Evolutionary conservation across 225 moss, liverwort and hornwort species (phyloP).

Genomic region (Antitrichia curtipendula): DNA sequence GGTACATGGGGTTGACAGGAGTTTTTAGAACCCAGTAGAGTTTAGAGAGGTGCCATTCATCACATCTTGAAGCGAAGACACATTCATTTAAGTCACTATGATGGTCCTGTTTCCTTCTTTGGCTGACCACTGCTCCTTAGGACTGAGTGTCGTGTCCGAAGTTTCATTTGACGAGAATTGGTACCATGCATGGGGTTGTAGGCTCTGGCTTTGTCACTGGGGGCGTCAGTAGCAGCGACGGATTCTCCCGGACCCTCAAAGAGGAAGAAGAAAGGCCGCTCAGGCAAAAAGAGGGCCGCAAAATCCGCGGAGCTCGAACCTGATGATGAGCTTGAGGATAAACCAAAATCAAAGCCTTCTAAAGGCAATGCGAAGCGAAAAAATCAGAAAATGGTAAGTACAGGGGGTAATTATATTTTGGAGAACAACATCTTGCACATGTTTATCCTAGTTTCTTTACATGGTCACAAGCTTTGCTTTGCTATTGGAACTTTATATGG

Average conservation of each 20-base stretch:
- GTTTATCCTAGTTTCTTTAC: neutral
- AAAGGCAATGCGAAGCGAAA: slow-evolving; percentile 15
- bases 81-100: neutral
- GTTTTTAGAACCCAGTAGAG: neutral
- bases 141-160: neutral
- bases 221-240: neutral
- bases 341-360: neutral
- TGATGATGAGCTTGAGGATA: slow-evolving; percentile 6
- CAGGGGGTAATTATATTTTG: neutral
- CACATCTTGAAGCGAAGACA: neutral
- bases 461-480: neutral
- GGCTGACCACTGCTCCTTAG: neutral
- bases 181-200: neutral
- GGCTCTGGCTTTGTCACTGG: slow-evolving; percentile 42
- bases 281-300: neutral
- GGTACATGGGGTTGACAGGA: neutral
- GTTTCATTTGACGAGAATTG: neutral
- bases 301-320: neutral
- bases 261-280: slow-evolving; percentile 2
- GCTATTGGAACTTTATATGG: neutral
- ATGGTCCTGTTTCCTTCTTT: neutral
- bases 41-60: neutral
- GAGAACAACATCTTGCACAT: neutral
- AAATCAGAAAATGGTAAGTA: slow-evolving; percentile 29
- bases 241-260: slow-evolving; percentile 1